These are phyloP conservation scores for Spathaspora girioi DNA, from an alignment of 805 yeast genomes.

Conservation along the genomic window DNA sequence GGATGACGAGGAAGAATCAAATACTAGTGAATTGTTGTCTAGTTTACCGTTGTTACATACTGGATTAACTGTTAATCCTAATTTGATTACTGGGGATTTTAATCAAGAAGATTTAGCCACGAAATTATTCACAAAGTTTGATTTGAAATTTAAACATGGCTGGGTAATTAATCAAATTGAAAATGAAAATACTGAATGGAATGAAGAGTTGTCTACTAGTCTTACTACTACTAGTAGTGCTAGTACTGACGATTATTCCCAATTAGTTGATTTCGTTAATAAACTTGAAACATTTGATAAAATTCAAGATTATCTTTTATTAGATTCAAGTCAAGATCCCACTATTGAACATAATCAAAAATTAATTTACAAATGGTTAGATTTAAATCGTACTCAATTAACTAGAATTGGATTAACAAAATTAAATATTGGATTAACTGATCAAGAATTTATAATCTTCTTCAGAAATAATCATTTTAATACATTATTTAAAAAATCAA, in stretches of 20 bases:
- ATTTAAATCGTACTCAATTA: conserved; percentile 68
- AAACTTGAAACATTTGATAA: conserved; percentile 43
- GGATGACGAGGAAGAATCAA: conserved; percentile 13
- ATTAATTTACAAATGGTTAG: conserved; percentile 39
- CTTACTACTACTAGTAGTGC: not conserved
- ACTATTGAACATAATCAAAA: conserved; percentile 6
- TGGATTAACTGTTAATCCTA: conserved; percentile 73
- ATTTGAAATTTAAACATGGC: conserved; percentile 71
- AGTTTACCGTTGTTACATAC: conserved; percentile 61
- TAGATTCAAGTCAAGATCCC: conserved; percentile 1
- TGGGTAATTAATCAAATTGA: conserved; percentile 59
- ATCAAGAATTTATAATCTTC: conserved; percentile 61
- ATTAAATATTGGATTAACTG: conserved; percentile 41
- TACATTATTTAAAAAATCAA: conserved; percentile 56
- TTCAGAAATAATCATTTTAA: conserved; percentile 90
- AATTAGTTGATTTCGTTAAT: conserved; percentile 16
- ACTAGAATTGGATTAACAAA: conserved; percentile 61
- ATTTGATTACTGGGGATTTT: conserved; percentile 53
- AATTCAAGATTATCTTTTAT: conserved; percentile 53
- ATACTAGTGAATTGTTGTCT: conserved; percentile 37
- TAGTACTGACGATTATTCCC: conserved; percentile 10
- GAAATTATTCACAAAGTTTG: conserved; percentile 55
- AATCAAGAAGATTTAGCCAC: conserved; percentile 47
- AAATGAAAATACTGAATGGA: conserved; percentile 7
- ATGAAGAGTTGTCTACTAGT: not conserved